Base-by-base conservation (phyloP, 2,329 filamentous ascomycete species). In the Coniochaeta pulveracea region DNA sequence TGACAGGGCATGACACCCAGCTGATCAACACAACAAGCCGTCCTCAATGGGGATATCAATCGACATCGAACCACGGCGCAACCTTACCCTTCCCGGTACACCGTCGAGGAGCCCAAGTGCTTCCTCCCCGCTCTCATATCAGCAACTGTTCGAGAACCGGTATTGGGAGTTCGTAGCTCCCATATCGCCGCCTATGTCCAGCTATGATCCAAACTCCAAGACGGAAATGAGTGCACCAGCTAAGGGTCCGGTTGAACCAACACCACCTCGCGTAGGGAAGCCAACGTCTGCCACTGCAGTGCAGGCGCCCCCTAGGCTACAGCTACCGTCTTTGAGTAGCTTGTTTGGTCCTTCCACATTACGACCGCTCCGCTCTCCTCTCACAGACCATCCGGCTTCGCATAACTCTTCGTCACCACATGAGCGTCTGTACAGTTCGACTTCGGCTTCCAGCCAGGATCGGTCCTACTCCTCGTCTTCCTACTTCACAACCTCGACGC, bases 21-120 rank as follows among this genome's bases (percentile, higher is more conserved):
- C 37, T 36, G 24, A 19, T 29, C 29, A 27, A 21, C 36, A 33
- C 29, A 35, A 40, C 27, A 43, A 41, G 41, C 35, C 47, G 44
- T 45, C 60, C 52, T 61, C 66, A 67, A 74, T 73, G 69, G 69
- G 67, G 58, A 61, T 66, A 58, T 50, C 64, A 61, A 54, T 64
- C 50, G 57, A 52, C 44, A 47, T 64, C 55, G 65, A 71, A 49
- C 55, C 63, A 52, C 60, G 61, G 50, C 63, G 59, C 50, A 64
- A 59, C 47, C 60, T 64, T 52, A 56, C 60, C 50, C 54, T 61
- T 42, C 67, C 66, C 48, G 61, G 68, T 45, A 72, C 68, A 41
- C 68, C 69, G 40, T 66, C 67, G 37, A 58, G 63, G 45, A 72
- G 67, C 50, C 64, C 66, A 38, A 62, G 61, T 36, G 61, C 61